Evolutionary conservation across 371 early-diverging fungal species (phyloP).

Genomic region (Lichtheimia ramosa): DNA sequence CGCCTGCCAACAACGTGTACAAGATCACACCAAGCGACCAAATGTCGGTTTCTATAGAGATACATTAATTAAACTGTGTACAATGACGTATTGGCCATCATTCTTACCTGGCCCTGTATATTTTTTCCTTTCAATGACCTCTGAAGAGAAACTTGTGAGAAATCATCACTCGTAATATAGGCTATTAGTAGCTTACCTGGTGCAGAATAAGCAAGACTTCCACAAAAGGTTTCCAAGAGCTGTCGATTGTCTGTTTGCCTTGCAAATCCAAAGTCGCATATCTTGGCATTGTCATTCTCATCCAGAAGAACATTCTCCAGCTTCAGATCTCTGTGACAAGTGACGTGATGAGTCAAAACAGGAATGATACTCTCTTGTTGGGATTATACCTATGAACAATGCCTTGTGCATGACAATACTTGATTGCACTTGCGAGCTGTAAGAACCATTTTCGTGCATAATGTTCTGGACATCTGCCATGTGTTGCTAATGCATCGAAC

Average conservation of each 20-base stretch:
- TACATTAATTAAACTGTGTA: neutral
- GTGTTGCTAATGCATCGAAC: constrained; percentile 66
- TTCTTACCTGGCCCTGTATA: constrained; percentile 74
- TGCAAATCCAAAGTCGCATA: constrained; percentile 92
- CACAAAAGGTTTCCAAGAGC: constrained; percentile 83
- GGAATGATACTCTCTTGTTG: neutral
- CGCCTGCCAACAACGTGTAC: constrained; percentile 79
- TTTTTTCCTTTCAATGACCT: constrained; percentile 73
- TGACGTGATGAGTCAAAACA: neutral
- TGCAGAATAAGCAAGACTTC: constrained; percentile 81
- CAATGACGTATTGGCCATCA: neutral
- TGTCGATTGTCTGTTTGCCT: constrained; percentile 64
- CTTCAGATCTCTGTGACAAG: constrained; percentile 71
- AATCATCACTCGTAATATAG: neutral
- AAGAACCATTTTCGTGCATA: constrained; percentile 65
- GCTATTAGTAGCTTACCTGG: constrained; percentile 33
- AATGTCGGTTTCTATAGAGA: constrained; percentile 72
- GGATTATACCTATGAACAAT: constrained; percentile 73
- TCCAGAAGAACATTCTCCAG: constrained; percentile 85
- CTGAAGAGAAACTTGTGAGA: constrained; percentile 15
- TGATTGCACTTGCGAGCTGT: constrained; percentile 74
- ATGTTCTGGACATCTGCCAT: constrained; percentile 57
- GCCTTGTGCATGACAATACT: constrained; percentile 74
- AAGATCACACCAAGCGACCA: constrained; percentile 89
- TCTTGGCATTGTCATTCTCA: constrained; percentile 70